Evolutionary conservation across 306 rosid species (phyloP), one percentile per base, ranked within the genome.

Genomic region (Gastrolobium bilobum): DNA sequence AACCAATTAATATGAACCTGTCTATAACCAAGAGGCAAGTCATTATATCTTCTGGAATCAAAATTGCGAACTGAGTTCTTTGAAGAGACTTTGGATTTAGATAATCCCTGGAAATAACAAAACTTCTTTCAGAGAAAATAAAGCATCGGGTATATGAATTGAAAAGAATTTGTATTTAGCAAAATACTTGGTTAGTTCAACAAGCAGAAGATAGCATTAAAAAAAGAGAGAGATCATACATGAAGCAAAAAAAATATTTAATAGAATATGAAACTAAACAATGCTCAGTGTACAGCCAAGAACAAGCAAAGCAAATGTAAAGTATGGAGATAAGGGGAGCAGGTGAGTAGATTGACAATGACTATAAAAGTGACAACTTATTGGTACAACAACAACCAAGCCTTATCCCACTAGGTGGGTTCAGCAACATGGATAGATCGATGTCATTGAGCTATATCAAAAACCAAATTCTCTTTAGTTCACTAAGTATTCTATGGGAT

Each of bases 1-100:
- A 93, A 91, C 99, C 99, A 95, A 73, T 95, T 96, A 73, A 95
- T 97, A 81, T 97, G 98, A 84, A 95, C 98, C 69, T 92, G 98
- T 68, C 99, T 91, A 85, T 92, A 95, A 75, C 99, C 98, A 85
- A 81, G 69, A 80, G 95, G 93, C 68, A 76, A 82, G 50, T 88
- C 85, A 71, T 82, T 73, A 89, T 82, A 64, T 66, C 88, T 83
- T 85, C 88, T 86, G 68, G 98, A 90, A 72, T 89, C 83, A 77
- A 79, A 84, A 84, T 93, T 95, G 89, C 82, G 54, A 46, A 14
- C 53, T 68, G 90, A 86, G 58, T 71, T 67, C 85, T 87, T 88
- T 31, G 88, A 84, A 85, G 95, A 78, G 64, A 84, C 78, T 71
- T 89, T 86, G 80, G 92, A 83, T 80, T 84, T 93, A 70, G 90